A percentile compares a stretch with the other conserved stretches of the same genome.
These are phyloP conservation scores for Aspergillus carbonarius DNA, from an alignment of 2,329 filamentous ascomycete species.

Conservation along the genomic window DNA sequence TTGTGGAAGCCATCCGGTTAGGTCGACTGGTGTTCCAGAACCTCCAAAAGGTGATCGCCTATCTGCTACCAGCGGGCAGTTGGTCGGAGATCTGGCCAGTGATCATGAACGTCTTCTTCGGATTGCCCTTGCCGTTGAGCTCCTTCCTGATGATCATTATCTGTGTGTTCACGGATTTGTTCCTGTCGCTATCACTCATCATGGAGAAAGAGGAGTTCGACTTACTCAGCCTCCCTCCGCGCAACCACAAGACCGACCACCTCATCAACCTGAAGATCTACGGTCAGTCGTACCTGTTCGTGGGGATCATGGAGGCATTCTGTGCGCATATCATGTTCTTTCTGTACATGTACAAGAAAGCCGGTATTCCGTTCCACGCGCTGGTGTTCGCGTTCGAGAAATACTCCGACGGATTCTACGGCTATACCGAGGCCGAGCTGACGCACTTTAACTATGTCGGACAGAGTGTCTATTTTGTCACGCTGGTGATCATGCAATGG, in stretches of 20 bases:
- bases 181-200: slow-evolving; percentile 52
- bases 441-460: slow-evolving; percentile 51
- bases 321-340: slow-evolving; percentile 56
- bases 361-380: slow-evolving; percentile 48
- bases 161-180: slow-evolving; percentile 57
- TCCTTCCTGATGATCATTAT: slow-evolving; percentile 61
- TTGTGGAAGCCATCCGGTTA: slow-evolving; percentile 33
- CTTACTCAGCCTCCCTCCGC: slow-evolving; percentile 51
- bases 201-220: slow-evolving; percentile 60
- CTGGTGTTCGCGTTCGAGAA: slow-evolving; percentile 54
- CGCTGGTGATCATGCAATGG: slow-evolving; percentile 55
- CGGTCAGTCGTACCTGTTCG: slow-evolving; percentile 54
- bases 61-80: slow-evolving; percentile 53
- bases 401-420: slow-evolving; percentile 51
- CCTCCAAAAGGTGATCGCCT: slow-evolving; percentile 40
- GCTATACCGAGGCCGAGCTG: slow-evolving; percentile 49
- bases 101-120: slow-evolving; percentile 57
- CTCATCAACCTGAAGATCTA: slow-evolving; percentile 56
- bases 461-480: slow-evolving; percentile 57
- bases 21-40: slow-evolving; percentile 38
- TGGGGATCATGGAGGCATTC: slow-evolving; percentile 53
- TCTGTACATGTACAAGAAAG: slow-evolving; percentile 52
- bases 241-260: slow-evolving; percentile 52
- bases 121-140: slow-evolving; percentile 52
- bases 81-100: slow-evolving; percentile 61